Evolutionary conservation across 768 basidiomycete species (phyloP).

Genomic region (Lyophyllum decastes): DNA sequence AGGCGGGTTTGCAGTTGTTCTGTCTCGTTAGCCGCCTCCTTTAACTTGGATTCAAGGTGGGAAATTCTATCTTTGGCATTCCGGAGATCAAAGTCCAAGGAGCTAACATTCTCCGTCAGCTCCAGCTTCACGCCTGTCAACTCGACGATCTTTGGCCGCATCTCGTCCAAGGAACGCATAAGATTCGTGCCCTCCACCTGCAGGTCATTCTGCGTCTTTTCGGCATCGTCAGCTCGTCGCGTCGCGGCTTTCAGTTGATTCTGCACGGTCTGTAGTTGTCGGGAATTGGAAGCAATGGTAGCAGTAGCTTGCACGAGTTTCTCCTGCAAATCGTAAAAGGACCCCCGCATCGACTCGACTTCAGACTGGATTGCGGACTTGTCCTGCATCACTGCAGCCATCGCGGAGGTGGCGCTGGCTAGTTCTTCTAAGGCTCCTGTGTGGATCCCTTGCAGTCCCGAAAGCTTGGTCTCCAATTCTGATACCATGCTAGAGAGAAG

Average conservation of each 20-base stretch:
- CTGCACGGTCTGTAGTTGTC: conserved; percentile 61
- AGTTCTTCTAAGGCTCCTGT: conserved; percentile 43
- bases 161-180: conserved; percentile 81
- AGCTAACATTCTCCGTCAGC: conserved; percentile 63
- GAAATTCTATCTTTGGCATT: conserved; percentile 59
- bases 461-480: conserved; percentile 49
- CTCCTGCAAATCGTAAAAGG: conserved; percentile 56
- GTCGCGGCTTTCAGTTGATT: conserved; percentile 65
- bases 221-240: conserved; percentile 74
- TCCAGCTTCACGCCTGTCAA: conserved; percentile 73
- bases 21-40: conserved; percentile 53
- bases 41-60: conserved; percentile 60
- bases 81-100: conserved; percentile 52
- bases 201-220: conserved; percentile 68
- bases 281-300: conserved; percentile 52
- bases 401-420: conserved; percentile 42
- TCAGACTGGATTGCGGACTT: conserved; percentile 51
- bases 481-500: conserved; percentile 41
- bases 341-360: conserved; percentile 43
- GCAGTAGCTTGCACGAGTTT: conserved; percentile 57
- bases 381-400: conserved; percentile 48
- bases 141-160: conserved; percentile 83
- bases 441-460: conserved; percentile 44
- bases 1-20: conserved; percentile 46
- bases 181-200: conserved; percentile 79